A percentile compares a stretch with the other conserved stretches of the same genome.
Evolutionary conservation across 352 stramenopile species (phyloP).

Genomic region (Phytophthora cajani): DNA sequence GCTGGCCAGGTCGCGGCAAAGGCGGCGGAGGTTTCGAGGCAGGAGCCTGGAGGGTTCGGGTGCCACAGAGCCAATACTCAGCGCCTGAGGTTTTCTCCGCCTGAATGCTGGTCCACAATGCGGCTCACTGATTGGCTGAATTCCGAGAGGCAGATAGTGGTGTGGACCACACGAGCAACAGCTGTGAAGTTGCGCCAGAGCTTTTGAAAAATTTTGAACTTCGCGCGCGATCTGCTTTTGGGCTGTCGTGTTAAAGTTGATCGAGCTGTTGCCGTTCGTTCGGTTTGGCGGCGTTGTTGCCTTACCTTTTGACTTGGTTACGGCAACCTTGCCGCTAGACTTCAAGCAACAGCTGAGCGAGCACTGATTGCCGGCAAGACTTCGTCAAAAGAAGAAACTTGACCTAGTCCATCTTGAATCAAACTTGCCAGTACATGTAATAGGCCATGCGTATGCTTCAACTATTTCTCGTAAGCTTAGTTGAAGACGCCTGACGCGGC

Average conservation of each 20-base stretch:
- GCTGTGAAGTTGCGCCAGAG: slow-evolving; percentile 6
- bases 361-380: too few species aligned
- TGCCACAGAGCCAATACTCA: slow-evolving; percentile 17
- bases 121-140: not conserved
- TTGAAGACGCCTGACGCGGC: too few species aligned
- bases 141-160: slow-evolving; percentile 22
- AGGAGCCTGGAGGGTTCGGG: slow-evolving; percentile 15
- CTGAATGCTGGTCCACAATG: slow-evolving; percentile 21
- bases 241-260: not conserved
- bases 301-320: too few species aligned
- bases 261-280: not conserved
- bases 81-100: slow-evolving; percentile 23
- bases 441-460: too few species aligned
- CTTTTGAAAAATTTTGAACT: slow-evolving; percentile 19
- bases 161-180: slow-evolving; percentile 22
- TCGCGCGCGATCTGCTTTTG: slow-evolving; percentile 10
- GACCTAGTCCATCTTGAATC: too few species aligned
- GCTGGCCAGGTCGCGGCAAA: slow-evolving; percentile 6
- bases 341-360: too few species aligned
- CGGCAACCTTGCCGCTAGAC: too few species aligned
- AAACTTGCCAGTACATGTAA: too few species aligned
- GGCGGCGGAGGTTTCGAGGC: slow-evolving; percentile 30
- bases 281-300: too few species aligned
- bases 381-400: too few species aligned
- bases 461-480: too few species aligned